These are phyloP conservation scores for Lyophyllum decastes DNA, from an alignment of 768 basidiomycete species.

Conservation along the genomic window DNA sequence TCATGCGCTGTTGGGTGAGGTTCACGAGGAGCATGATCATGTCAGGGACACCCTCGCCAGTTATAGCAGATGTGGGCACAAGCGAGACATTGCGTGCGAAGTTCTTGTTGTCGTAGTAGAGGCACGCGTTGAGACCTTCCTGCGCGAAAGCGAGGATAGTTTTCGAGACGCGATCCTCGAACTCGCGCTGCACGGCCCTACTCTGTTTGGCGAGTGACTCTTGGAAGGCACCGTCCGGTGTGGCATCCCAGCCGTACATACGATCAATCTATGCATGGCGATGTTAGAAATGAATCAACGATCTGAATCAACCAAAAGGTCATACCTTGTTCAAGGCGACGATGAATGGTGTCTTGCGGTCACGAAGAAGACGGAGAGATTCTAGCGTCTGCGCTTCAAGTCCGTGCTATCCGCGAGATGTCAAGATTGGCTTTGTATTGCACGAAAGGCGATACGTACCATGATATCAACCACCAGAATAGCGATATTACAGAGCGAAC, in stretches of 20 bases:
- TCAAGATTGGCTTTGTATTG: constrained; percentile 2
- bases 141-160: constrained; percentile 96
- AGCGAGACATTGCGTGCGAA: constrained; percentile 92
- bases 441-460: constrained; percentile 40
- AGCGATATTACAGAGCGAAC: constrained; percentile 97
- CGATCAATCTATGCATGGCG: constrained; percentile 81
- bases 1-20: constrained; percentile 97
- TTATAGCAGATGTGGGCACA: constrained; percentile 97
- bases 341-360: constrained; percentile 97
- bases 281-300: constrained; percentile 1
- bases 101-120: constrained; percentile 98
- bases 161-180: constrained; percentile 83
- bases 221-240: constrained; percentile 89
- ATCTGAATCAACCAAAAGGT: neutral
- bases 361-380: constrained; percentile 87
- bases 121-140: constrained; percentile 91
- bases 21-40: constrained; percentile 99
- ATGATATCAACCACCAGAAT: constrained; percentile 99
- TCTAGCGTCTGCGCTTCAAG: constrained; percentile 98
- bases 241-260: constrained; percentile 92
- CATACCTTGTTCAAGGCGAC: constrained; percentile 94
- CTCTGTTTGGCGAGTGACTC: constrained; percentile 87
- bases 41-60: constrained; percentile 97
- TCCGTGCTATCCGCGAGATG: constrained; percentile 67
- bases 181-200: constrained; percentile 82